Base-by-base conservation (phyloP, 371 early-diverging fungal genomes). In the Chytridium lagenaria region DNA sequence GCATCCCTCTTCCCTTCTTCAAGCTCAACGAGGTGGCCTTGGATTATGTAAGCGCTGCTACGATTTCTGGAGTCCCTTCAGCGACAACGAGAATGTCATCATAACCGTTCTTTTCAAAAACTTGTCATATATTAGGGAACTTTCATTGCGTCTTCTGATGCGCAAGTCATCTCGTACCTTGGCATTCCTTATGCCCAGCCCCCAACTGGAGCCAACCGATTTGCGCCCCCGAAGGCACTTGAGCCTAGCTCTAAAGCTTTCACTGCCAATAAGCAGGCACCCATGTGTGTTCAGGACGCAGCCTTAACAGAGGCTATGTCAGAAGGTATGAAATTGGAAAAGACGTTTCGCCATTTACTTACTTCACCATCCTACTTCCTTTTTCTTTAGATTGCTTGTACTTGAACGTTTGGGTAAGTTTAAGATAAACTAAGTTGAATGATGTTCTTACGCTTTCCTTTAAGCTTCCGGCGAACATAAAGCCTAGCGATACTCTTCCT, bases 111-210 rank as follows among this genome's bases (percentile, higher is more conserved):
- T n/a, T n/a, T n/a, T n/a, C n/a, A n/a, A n/a, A n/a, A n/a, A n/a
- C n/a, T n/a, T n/a, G n/a, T n/a, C n/a, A n/a, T n/a, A n/a, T n/a
- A n/a, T n/a, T 26, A 61, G 61, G 61, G 61, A 31, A 61, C 34
- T 10, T 61, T 33, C 36, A 23, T 33, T 3, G 61, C 61, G 7
- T 10, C 61, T 16, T 61, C 61, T 7, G 61, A 61, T 37, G 61
- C 61, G 7, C 34, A 61, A 34, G 50, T 69, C 33, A 59, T 69
- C 31, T 34, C 65, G 22, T 72, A 26, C 57, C 49, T 57, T 33
- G 67, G 67, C 1, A 72, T 72, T 36, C 72, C 72, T 23, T 72
- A 66, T 37, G 72, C 39, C 28, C 37, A 7, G 7, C 44, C 44
- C 44, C 44, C 44, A 44, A 19, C 19, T 19, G 44, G 44, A 44